phyloP scores from a whole-genome alignment of 1,139 yeast species.

The Scheffersomyces insectosa region DNA sequence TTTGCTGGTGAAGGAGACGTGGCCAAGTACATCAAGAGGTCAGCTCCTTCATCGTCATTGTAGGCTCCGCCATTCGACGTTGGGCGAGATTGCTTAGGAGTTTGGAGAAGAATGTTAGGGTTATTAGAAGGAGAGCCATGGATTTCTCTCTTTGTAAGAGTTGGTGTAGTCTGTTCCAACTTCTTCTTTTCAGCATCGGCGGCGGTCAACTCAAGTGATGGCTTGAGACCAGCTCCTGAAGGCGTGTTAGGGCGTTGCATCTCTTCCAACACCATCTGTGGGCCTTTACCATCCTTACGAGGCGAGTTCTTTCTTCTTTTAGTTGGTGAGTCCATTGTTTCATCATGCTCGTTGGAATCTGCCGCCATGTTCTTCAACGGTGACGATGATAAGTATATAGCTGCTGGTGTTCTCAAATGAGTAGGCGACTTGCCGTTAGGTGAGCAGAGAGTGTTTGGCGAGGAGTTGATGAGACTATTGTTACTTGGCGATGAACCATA shows the following conservation, averaged over 20 bases:
- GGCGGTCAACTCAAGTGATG: constrained; percentile 35
- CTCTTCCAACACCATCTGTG: constrained; percentile 43
- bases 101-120: constrained; percentile 28
- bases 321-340: constrained; percentile 30
- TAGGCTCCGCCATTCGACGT: constrained; percentile 17
- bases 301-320: constrained; percentile 30
- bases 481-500: constrained; percentile 13
- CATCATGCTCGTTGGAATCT: constrained; percentile 14
- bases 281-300: constrained; percentile 19
- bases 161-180: constrained; percentile 36
- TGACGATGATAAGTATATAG: constrained; percentile 33
- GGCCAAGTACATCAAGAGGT: constrained; percentile 75
- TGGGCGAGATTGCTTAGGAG: constrained; percentile 35
- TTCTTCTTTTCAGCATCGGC: constrained; percentile 4
- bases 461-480: constrained; percentile 21
- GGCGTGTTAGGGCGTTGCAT: constrained; percentile 34
- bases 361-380: constrained; percentile 29
- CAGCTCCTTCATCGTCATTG: constrained; percentile 78
- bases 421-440: constrained; percentile 47
- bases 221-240: constrained; percentile 29
- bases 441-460: constrained; percentile 39
- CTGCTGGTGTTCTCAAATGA: constrained; percentile 40
- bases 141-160: constrained; percentile 24
- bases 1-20: constrained; percentile 81
- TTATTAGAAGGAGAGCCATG: constrained; percentile 7